Conservation (phyloP, 2,329 filamentous ascomycete species). For the Dothideomycetes sp. region DNA sequence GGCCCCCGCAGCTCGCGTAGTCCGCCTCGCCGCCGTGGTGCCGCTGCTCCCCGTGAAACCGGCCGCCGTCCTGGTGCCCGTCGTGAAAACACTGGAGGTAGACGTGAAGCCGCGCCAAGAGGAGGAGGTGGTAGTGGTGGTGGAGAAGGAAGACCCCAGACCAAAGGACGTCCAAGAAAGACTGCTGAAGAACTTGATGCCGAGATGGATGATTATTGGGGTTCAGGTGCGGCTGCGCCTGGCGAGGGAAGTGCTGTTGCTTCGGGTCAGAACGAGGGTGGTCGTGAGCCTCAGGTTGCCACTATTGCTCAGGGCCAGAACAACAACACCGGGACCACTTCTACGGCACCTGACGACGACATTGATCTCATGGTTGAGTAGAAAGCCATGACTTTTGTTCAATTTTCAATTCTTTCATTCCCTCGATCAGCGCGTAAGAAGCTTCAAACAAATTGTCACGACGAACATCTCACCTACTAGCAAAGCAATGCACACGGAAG, state of each 20-base stretch:
- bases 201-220: slow-evolving; percentile 89
- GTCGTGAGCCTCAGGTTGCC: slow-evolving; percentile 11
- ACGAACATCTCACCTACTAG: no score
- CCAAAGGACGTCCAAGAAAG: slow-evolving; percentile 56
- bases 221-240: slow-evolving; percentile 4
- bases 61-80: slow-evolving; percentile 39
- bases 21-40: slow-evolving; percentile 41
- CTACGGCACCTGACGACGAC: slow-evolving; percentile 14
- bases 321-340: slow-evolving; percentile 8
- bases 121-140: slow-evolving; percentile 34
- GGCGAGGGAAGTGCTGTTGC: slow-evolving; percentile 8
- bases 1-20: slow-evolving; percentile 42
- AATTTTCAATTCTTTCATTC: no score
- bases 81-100: slow-evolving; percentile 28
- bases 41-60: slow-evolving; percentile 34
- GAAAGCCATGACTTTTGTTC: neutral
- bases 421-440: no score
- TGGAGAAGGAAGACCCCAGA: slow-evolving; percentile 36
- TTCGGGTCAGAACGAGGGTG: slow-evolving; percentile 2
- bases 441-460: no score
- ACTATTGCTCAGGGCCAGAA: slow-evolving; percentile 11
- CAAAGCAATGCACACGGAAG: no score
- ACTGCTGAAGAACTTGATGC: slow-evolving; percentile 86
- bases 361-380: slow-evolving; percentile 19
- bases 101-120: slow-evolving; percentile 16